Base-by-base conservation (phyloP, 2,329 filamentous ascomycete genomes). In the Chaetomiaceae sp. region DNA sequence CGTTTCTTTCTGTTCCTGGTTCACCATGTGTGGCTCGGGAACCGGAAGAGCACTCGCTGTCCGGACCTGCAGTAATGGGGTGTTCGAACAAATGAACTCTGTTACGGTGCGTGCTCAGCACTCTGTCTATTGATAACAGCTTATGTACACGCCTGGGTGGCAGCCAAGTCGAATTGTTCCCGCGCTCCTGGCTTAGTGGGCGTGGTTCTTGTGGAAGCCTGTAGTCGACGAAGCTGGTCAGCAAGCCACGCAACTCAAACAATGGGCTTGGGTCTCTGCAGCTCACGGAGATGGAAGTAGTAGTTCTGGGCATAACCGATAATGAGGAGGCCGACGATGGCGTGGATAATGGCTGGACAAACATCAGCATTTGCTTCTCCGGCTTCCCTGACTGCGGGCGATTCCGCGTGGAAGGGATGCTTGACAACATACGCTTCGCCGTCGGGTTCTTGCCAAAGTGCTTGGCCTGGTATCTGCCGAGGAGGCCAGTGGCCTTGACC, bases 161-260 rank as follows among this genome's bases (percentile, higher is more conserved):
- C 38, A 33, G 49, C 51, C 52, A 45, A 44, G 37, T 32, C 42
- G 45, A 35, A 45, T 34, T 34, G 53, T 49, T 51, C 27, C 33
- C 34, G 32, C n/a, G 17, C 36, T 32, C 37, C 39, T 34, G 37
- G 65, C 18, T 75, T 94, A 98, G 79, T 98, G 93, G 62, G 88
- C 87, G 72, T 98, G 94, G 86, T 98, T 97, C 87, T 98, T 98
- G 86, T 97, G 91, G 82, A 98, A 91, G 63, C 93, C 93, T 98
- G 60, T 3, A n/a, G n/a, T n/a, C n/a, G n/a, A 9, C 22, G 14
- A 20, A 1, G 14, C 54, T 65, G 52, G 46, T 47, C 44, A 42
- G 45, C 34, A 26, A 39, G 54, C 47, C 54, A 48, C 43, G 30
- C 15, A 14, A 7, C 24, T 34, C 38, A 15, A n/a, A 26, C 4